Percentiles rank a stretch among this genome's conserved stretches.
Evolutionary conservation across 805 yeast genomes (phyloP).

Genomic region (Kodamaea lidongshanica): DNA sequence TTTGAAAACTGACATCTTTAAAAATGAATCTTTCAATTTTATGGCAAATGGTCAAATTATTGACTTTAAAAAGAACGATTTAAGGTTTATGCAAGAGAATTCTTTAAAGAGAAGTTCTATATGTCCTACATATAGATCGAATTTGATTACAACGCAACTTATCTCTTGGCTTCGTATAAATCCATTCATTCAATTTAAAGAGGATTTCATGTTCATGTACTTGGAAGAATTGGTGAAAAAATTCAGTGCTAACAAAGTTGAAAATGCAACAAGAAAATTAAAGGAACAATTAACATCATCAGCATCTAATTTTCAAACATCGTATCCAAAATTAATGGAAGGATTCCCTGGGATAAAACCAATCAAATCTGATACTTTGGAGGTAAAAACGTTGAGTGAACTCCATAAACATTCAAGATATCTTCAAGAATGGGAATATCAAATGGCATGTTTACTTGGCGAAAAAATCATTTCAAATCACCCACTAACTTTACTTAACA

Average conservation of each 20-base stretch:
- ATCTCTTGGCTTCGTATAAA: slow-evolving; percentile 33
- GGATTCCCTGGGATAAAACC: slow-evolving; percentile 4
- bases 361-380: slow-evolving; percentile 1
- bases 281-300: slow-evolving; percentile 5
- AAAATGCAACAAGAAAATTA: slow-evolving; percentile 4
- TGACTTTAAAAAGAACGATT: slow-evolving; percentile 32
- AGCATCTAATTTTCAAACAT: slow-evolving; percentile 1
- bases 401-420: slow-evolving; percentile 10
- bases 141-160: slow-evolving; percentile 22
- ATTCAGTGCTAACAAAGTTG: slow-evolving; percentile 9
- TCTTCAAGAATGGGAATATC: slow-evolving; percentile 27
- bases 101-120: slow-evolving; percentile 5
- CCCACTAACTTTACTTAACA: slow-evolving; percentile 24
- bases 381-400: slow-evolving; percentile 1
- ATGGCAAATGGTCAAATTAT: slow-evolving; percentile 24
- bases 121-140: slow-evolving; percentile 15
- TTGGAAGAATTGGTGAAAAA: slow-evolving; percentile 13
- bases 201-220: slow-evolving; percentile 16
- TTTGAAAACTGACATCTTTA: not conserved
- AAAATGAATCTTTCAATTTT: slow-evolving; percentile 9
- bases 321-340: slow-evolving; percentile 4
- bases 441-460: slow-evolving; percentile 20
- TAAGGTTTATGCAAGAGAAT: slow-evolving; percentile 22
- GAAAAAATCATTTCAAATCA: slow-evolving; percentile 20
- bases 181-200: slow-evolving; percentile 29